Conservation (phyloP, 2,329 filamentous ascomycete species). For the Ophioceras dolichostomum region DNA sequence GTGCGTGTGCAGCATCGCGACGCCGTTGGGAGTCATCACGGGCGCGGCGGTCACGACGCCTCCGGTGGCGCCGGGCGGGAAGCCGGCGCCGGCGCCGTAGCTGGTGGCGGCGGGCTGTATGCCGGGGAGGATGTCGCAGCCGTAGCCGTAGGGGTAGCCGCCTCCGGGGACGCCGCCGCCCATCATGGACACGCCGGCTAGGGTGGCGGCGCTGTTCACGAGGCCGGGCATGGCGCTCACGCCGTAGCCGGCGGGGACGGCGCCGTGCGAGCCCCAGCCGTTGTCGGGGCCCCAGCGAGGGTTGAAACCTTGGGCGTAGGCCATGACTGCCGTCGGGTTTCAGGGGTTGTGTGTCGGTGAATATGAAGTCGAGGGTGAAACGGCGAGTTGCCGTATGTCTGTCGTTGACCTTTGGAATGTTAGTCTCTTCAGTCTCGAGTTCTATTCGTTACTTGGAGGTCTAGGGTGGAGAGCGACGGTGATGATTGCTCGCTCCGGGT, state of each 20-base stretch:
- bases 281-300: conserved; percentile 11
- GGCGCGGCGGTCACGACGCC: neutral
- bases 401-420: neutral
- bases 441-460: no score
- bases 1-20: neutral
- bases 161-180: no score
- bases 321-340: conserved; percentile 6
- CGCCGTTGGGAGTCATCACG: neutral
- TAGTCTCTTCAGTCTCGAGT: no score
- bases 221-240: no score
- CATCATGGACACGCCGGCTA: conserved; percentile 12
- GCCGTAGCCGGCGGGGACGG: conserved; percentile 18
- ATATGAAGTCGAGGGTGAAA: neutral
- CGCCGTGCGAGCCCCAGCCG: conserved; percentile 19
- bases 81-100: no score
- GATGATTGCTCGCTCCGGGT: no score
- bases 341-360: no score
- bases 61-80: no score
- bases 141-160: conserved; percentile 13
- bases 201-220: neutral
- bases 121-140: no score
- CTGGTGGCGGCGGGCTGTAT: no score
- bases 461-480: no score
- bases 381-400: no score
- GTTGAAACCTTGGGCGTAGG: conserved; percentile 8